Percentiles rank a stretch among this genome's conserved stretches.
Evolutionary conservation across 129 eudicot genomes (phyloP).

Genomic region (Ambrosia trifida): DNA sequence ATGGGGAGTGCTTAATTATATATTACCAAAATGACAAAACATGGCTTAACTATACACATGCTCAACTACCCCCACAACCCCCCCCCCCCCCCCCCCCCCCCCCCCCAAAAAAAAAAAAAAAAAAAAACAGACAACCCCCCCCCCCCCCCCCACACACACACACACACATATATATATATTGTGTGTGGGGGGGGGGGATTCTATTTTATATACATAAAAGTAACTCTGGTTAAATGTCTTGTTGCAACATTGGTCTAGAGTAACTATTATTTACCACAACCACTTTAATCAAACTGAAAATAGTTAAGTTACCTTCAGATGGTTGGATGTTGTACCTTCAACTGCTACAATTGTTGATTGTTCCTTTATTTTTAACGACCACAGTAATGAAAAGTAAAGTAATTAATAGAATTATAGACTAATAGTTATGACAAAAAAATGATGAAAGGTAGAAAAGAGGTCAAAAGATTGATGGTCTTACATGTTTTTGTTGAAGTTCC

Average conservation of each 20-base stretch:
- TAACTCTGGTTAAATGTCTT: no score
- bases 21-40: neutral
- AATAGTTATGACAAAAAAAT: neutral
- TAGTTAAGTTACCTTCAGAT: neutral
- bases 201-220: no score
- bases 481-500: neutral
- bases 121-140: no score
- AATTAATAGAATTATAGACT: neutral
- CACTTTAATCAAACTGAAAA: neutral
- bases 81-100: no score
- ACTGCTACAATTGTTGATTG: neutral
- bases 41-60: no score
- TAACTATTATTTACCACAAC: neutral
- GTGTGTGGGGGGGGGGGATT: no score
- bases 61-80: no score
- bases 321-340: neutral
- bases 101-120: no score
- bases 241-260: no score
- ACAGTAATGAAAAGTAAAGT: neutral
- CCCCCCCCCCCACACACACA: no score
- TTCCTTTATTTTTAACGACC: neutral
- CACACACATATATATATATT: no score
- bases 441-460: neutral
- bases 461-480: constrained; percentile 1
- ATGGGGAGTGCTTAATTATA: neutral